Percentiles rank a stretch among this genome's conserved stretches.
phyloP scores from a whole-genome alignment of 495 filamentous ascomycete genomes.

The Tuber microsphaerosporum region DNA sequence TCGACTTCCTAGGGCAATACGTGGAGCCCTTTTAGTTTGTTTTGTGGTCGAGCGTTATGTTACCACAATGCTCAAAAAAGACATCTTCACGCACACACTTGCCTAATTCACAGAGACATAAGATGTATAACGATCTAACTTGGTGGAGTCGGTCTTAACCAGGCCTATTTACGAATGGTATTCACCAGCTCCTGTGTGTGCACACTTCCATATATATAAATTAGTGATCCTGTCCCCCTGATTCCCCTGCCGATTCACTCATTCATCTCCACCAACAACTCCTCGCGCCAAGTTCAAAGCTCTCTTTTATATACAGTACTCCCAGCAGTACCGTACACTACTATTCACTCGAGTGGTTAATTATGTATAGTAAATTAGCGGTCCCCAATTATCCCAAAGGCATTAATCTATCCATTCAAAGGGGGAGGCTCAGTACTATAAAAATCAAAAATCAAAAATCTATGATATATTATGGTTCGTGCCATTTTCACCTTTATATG shows the following conservation, averaged over 20 bases:
- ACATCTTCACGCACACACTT: neutral
- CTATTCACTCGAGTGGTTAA: neutral
- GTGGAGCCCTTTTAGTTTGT: neutral
- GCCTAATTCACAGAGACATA: neutral
- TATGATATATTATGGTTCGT: too few species aligned
- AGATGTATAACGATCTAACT: neutral
- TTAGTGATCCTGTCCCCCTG: neutral
- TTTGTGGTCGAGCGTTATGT: neutral
- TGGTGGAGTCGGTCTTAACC: neutral
- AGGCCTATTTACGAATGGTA: neutral
- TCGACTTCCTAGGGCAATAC: neutral
- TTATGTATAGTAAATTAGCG: neutral
- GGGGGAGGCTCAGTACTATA: neutral
- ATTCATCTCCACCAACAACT: neutral
- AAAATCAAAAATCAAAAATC: neutral
- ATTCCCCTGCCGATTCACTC: neutral
- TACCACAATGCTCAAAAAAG: neutral
- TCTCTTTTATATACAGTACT: too few species aligned
- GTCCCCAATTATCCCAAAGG: neutral
- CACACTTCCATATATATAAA: neutral
- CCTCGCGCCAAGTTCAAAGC: neutral
- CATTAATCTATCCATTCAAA: neutral
- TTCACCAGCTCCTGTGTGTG: neutral
- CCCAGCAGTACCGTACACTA: neutral
- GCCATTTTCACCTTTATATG: too few species aligned